Conservation (phyloP, 129 eudicot genomes). For the Chrysanthemum lavandulifolium region DNA sequence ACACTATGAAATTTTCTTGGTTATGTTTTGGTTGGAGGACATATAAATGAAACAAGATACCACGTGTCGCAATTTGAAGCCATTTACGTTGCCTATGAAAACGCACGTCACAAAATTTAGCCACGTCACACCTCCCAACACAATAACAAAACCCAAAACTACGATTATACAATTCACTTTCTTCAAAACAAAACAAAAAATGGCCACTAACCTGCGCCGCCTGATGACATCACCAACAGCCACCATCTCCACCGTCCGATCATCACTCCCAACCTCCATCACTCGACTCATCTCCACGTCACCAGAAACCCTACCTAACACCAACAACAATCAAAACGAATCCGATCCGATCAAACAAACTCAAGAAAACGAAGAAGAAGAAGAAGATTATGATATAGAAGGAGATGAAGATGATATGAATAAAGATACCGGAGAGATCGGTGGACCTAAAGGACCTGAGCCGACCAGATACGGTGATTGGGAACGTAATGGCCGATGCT, state of each 20-base stretch:
- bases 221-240: slow-evolving; percentile 35
- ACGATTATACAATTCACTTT: neutral
- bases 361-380: slow-evolving; percentile 27
- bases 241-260: slow-evolving; percentile 25
- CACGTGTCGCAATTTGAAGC: neutral
- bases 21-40: no score
- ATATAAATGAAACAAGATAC: no score
- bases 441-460: slow-evolving; percentile 90
- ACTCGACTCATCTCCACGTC: slow-evolving; percentile 51
- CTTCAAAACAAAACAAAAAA: slow-evolving; percentile 12
- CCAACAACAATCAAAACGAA: slow-evolving; percentile 27
- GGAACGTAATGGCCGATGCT: slow-evolving; percentile 94
- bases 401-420: slow-evolving; percentile 39
- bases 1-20: no score
- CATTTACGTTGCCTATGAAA: slow-evolving; percentile 8
- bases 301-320: slow-evolving; percentile 28
- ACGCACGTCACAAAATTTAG: neutral
- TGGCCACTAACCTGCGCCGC: slow-evolving; percentile 54
- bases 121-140: slow-evolving; percentile 16
- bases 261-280: slow-evolving; percentile 28
- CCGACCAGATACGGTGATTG: slow-evolving; percentile 93
- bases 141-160: neutral
- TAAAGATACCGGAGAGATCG: slow-evolving; percentile 73
- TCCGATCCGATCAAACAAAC: slow-evolving; percentile 22
- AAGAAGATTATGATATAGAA: slow-evolving; percentile 21